Conservation (phyloP, 495 filamentous ascomycete species). For the Aspergillus sparsus region DNA sequence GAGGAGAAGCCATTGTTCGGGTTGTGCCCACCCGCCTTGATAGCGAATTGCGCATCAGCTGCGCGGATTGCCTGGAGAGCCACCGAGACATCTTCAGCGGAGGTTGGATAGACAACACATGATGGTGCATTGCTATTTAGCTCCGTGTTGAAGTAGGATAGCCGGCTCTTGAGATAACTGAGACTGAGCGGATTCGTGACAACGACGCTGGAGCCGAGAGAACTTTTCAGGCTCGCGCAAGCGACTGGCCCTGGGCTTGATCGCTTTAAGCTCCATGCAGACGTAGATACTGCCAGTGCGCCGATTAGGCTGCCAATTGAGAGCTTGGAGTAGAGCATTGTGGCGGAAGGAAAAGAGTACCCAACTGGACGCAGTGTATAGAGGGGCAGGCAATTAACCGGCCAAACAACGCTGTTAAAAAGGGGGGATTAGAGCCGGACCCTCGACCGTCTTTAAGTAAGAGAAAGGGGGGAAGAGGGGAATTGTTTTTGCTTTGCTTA, state of each 20-base stretch:
- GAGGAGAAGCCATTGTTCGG: constrained; percentile 18
- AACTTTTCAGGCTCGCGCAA: constrained; percentile 5
- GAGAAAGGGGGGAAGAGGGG: too few species aligned
- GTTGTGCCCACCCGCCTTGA: constrained; percentile 18
- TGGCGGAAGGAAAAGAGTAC: not conserved
- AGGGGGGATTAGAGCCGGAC: too few species aligned
- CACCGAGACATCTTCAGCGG: constrained; percentile 8
- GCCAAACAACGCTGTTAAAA: too few species aligned
- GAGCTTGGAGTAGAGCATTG: not conserved
- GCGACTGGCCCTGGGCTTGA: constrained; percentile 6
- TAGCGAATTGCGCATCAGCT: constrained; percentile 12
- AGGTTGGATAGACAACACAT: constrained; percentile 11
- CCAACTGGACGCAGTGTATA: too few species aligned
- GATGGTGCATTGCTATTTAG: constrained; percentile 8
- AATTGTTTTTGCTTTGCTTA: too few species aligned
- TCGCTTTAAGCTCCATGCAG: not conserved
- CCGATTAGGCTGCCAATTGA: not conserved
- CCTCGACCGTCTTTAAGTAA: too few species aligned
- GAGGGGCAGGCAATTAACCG: too few species aligned
- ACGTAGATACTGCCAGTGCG: not conserved
- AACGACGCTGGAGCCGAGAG: constrained; percentile 10
- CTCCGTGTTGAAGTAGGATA: constrained; percentile 18
- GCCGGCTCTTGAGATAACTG: not conserved
- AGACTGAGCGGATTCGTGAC: constrained; percentile 5
- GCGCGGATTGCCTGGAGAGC: constrained; percentile 10